A percentile compares a stretch with the other conserved stretches of the same genome.
These are phyloP conservation scores for Coemansia interrupta DNA, from an alignment of 192 early-diverging fungal species.

Conservation along the genomic window DNA sequence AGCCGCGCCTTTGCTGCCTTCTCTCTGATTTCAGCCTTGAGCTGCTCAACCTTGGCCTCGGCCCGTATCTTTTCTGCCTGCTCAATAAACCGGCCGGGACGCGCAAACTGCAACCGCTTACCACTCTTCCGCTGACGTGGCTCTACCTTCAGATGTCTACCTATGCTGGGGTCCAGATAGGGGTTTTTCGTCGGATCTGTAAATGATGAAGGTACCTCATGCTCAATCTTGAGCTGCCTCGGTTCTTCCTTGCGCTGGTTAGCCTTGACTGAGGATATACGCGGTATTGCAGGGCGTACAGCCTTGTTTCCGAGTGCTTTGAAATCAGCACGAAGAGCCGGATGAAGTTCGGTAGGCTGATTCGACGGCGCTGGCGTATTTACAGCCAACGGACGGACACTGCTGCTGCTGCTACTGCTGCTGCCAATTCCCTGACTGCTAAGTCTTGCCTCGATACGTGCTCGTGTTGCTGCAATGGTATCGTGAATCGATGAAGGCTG, in stretches of 20 bases:
- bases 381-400: neutral
- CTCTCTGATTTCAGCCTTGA: slow-evolving; percentile 42
- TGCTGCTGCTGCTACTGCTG: slow-evolving; percentile 2
- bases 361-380: neutral
- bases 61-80: slow-evolving; percentile 79
- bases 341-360: slow-evolving; percentile 26
- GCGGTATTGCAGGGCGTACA: slow-evolving; percentile 29
- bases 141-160: slow-evolving; percentile 22
- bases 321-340: slow-evolving; percentile 44
- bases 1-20: slow-evolving; percentile 26
- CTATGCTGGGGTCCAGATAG: slow-evolving; percentile 76
- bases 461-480: slow-evolving; percentile 35
- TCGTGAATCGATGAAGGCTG: slow-evolving; percentile 20
- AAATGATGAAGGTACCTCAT: slow-evolving; percentile 49
- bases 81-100: slow-evolving; percentile 76
- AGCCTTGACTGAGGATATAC: slow-evolving; percentile 61
- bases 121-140: slow-evolving; percentile 46
- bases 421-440: slow-evolving; percentile 18
- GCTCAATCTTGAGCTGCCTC: slow-evolving; percentile 57
- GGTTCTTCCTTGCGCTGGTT: slow-evolving; percentile 61
- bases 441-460: slow-evolving; percentile 32
- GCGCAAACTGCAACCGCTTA: slow-evolving; percentile 71
- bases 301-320: slow-evolving; percentile 36
- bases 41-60: slow-evolving; percentile 56
- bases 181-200: slow-evolving; percentile 78